Base-by-base conservation (phyloP, 1,284 basidiomycete species). In the Ustilago sp. region DNA sequence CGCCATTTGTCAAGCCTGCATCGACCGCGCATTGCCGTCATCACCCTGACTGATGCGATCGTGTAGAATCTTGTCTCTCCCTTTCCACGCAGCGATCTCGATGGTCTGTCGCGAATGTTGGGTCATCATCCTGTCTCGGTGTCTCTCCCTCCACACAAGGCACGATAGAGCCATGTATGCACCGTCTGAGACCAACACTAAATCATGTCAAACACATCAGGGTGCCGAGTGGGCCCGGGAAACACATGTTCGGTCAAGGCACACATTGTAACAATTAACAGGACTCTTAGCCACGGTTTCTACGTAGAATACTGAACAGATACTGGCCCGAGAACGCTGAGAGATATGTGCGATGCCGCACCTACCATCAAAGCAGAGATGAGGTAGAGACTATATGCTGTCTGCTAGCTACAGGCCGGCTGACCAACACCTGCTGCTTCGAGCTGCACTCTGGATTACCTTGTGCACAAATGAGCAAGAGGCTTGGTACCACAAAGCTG, bases 371-470 rank as follows among this genome's bases (percentile, higher is more conserved):
- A 28, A 28, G 23, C 2, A 28, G 23, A 28, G 23, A 28, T 28
- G 23, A 28, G 23, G 3, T 28, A 28, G 23, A 28, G 23, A 28
- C 23, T 15, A 17, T 13, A 45, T 0, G 7, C 32, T 59, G 12
- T 34, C 65, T 67, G 65, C 54, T 45, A 0, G 31, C 59, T 61
- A 59, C 65, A 28, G 55, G 45, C 64, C 59, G 23, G 59, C 47
- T 67, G 65, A 67, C 59, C 38, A 62, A 45, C 52, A 55, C 17
- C 11, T 55, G 53, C 43, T 32, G 41, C 17, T 19, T 15, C 57
- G 45, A 12, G 15, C 48, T 36, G n/a, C 43, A 38, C 15, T 5
- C 8, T 8, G 11, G 39, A 47, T 15, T 19, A n/a, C 55, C 23
- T 23, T 17, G 1, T 11, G 15, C 38, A 55, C 12, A 4, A 38